Evolutionary conservation across 176 grass and related monocot genomes (phyloP).

Genomic region (Themeda triandra): DNA sequence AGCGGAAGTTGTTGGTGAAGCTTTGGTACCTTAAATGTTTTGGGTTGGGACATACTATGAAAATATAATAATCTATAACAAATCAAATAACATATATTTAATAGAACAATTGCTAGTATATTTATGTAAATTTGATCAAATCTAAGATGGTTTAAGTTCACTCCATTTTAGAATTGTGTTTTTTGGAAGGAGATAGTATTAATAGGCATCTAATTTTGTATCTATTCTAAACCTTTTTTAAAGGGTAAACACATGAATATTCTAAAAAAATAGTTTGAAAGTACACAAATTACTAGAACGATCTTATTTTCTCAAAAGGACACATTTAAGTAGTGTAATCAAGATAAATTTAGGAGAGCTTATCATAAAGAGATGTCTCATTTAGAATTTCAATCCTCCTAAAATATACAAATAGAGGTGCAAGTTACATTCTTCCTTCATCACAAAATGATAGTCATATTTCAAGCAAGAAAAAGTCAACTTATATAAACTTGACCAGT

Average conservation of each 20-base stretch:
- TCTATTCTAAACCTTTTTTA: background rate
- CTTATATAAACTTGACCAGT: background rate
- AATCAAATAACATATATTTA: too few species aligned
- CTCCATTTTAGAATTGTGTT: too few species aligned
- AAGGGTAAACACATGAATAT: background rate
- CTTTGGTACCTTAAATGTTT: too few species aligned
- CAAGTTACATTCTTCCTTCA: background rate
- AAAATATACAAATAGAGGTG: background rate
- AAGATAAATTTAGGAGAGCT: background rate
- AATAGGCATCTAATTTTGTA: too few species aligned
- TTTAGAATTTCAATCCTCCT: background rate
- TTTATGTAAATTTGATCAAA: too few species aligned
- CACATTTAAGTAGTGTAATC: background rate
- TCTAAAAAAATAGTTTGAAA: too few species aligned
- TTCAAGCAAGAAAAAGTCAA: background rate
- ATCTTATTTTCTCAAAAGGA: background rate
- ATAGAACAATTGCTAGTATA: too few species aligned
- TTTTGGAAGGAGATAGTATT: background rate
- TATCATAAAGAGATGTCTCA: background rate
- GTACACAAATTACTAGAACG: background rate
- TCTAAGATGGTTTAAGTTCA: background rate
- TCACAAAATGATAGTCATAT: background rate
- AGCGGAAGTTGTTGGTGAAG: too few species aligned
- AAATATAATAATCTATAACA: background rate
- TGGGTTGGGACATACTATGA: background rate